phyloP scores from a whole-genome alignment of 768 basidiomycete species.

The Mycena pura region DNA sequence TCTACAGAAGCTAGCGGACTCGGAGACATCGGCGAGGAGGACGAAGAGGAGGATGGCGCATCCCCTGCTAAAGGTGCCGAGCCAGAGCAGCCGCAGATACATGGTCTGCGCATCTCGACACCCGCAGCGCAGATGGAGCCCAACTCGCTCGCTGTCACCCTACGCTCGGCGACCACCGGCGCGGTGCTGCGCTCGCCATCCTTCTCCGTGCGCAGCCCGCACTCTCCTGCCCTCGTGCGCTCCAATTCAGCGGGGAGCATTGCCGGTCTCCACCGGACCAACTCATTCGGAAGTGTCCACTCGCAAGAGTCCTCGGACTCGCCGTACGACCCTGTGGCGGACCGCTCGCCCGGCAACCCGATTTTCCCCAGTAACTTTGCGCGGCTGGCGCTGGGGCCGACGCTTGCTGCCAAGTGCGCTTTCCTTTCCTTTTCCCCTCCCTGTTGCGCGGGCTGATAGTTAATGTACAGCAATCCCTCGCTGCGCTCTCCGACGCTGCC shows the following conservation, averaged over 20 bases:
- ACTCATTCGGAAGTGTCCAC: constrained; percentile 24
- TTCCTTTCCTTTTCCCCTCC: not conserved
- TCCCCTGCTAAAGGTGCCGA: constrained; percentile 5
- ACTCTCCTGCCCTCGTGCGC: constrained; percentile 25
- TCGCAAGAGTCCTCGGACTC: constrained; percentile 26
- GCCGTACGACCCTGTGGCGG: constrained; percentile 59
- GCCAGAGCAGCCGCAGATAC: constrained; percentile 50
- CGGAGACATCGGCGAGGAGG: constrained; percentile 70
- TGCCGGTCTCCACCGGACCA: constrained; percentile 26
- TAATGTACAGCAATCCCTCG: constrained; percentile 27
- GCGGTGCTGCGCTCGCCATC: constrained; percentile 32
- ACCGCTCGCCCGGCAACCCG: constrained; percentile 75
- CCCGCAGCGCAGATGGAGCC: constrained; percentile 24
- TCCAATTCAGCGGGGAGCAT: constrained; percentile 6
- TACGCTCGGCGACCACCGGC: constrained; percentile 21
- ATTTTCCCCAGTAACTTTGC: constrained; percentile 86
- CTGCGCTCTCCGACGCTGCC: constrained; percentile 30
- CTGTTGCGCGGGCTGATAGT: not conserved
- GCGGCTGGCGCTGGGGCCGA: constrained; percentile 68
- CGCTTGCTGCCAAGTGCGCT: constrained; percentile 57
- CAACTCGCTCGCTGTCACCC: constrained; percentile 30
- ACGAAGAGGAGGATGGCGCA: constrained; percentile 60
- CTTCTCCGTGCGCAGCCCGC: constrained; percentile 35
- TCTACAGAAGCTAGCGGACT: constrained; percentile 42
- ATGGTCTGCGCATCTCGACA: constrained; percentile 63